phyloP scores from a whole-genome alignment of 208 protist species.

The Leptomonas seymouri region DNA sequence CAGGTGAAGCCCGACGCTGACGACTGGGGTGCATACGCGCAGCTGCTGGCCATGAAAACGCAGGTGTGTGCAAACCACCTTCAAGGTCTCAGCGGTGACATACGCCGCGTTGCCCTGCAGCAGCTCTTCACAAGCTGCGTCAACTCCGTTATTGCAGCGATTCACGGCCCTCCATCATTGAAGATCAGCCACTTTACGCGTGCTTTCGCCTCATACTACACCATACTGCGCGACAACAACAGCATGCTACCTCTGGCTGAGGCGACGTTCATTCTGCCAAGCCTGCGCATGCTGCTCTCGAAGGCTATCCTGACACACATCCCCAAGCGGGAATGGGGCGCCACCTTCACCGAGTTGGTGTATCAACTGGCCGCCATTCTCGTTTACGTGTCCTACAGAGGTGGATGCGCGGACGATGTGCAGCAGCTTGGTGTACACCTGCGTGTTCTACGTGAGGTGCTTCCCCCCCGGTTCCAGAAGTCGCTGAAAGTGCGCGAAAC shows the following conservation, averaged over 20 bases:
- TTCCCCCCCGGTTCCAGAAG: conserved; percentile 65
- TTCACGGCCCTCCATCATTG: conserved; percentile 34
- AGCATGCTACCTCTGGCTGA: conserved; percentile 18
- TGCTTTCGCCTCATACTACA: conserved; percentile 45
- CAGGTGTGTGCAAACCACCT: conserved; percentile 33
- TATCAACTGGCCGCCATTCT: conserved; percentile 32
- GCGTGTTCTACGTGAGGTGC: conserved; percentile 41
- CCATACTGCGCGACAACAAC: conserved; percentile 29
- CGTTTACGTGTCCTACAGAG: conserved; percentile 22
- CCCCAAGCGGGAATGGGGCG: conserved; percentile 26
- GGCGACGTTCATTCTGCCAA: conserved; percentile 45
- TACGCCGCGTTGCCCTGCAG: conserved; percentile 33
- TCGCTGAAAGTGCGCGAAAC: conserved; percentile 55
- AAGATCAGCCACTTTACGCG: conserved; percentile 32
- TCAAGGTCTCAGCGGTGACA: conserved; percentile 35
- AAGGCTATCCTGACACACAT: conserved; percentile 39
- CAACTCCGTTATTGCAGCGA: conserved; percentile 77
- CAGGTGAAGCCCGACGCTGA: conserved; percentile 32
- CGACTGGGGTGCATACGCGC: conserved; percentile 51
- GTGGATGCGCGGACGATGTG: conserved; percentile 17
- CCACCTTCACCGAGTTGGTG: conserved; percentile 29
- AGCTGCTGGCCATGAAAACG: conserved; percentile 66
- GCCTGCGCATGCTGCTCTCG: conserved; percentile 79
- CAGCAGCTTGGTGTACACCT: conserved; percentile 37
- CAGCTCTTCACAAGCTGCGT: conserved; percentile 46